A percentile compares a stretch with the other conserved stretches of the same genome.
phyloP scores from a whole-genome alignment of 805 yeast genomes.

The Ogataea ganodermae region DNA sequence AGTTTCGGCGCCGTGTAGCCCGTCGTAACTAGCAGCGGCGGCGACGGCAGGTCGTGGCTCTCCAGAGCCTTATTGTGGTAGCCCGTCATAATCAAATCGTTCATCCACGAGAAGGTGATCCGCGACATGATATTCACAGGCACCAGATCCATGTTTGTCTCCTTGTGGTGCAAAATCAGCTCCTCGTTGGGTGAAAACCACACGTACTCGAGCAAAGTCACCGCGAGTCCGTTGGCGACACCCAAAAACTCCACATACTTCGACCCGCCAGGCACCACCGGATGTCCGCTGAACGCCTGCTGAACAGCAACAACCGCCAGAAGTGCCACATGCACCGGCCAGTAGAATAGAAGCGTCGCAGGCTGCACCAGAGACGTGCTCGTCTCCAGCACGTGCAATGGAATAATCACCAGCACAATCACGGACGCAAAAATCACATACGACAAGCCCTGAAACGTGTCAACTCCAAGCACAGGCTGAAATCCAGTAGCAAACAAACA shows the following conservation, averaged over 20 bases:
- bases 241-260: constrained; percentile 18
- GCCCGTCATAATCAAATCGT: constrained; percentile 77
- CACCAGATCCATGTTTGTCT: constrained; percentile 29
- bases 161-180: constrained; percentile 37
- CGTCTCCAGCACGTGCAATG: constrained; percentile 47
- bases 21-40: constrained; percentile 42
- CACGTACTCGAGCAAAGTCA: constrained; percentile 43
- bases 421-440: constrained; percentile 18
- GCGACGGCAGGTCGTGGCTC: constrained; percentile 44
- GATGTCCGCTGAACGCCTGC: constrained; percentile 34
- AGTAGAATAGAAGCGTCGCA: constrained; percentile 42
- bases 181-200: constrained; percentile 41
- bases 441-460: constrained; percentile 8
- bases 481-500: constrained; percentile 12
- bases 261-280: constrained; percentile 12
- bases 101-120: constrained; percentile 90
- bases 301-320: constrained; percentile 22
- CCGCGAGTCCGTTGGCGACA: constrained; percentile 33
- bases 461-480: constrained; percentile 4
- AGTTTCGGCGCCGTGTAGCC: constrained; percentile 34
- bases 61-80: constrained; percentile 36
- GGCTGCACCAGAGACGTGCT: constrained; percentile 40
- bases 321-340: constrained; percentile 36
- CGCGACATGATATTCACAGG: constrained; percentile 67
- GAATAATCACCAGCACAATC: constrained; percentile 35